Evolutionary conservation across 768 basidiomycete species (phyloP), one percentile per base, ranked within the genome.

Genomic region (Myochromella boudieri): DNA sequence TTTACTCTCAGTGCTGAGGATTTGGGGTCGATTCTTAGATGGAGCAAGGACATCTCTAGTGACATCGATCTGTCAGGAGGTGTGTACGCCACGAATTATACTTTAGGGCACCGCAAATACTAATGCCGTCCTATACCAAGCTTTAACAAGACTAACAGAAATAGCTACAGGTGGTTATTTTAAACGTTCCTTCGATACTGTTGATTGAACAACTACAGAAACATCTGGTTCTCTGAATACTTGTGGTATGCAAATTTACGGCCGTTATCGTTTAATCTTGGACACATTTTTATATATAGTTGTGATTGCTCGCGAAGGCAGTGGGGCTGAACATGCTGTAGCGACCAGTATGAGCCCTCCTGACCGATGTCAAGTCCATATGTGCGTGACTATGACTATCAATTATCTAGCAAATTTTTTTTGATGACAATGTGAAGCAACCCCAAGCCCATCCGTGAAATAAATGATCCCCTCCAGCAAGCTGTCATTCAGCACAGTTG

Each of bases 41-140:
- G 84, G 80, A 85, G 82, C 55, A 84, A 85, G 60, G 81, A 84
- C 44, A 85, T 89, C 11, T 84, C 85, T 0, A 80, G 82, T 28
- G 84, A 86, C 60, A 85, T 87, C 32, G 84, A 85, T 52, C 63
- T 87, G 17, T 77, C 77, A 31, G 82, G 83, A 43, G 80, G 82
- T 78, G 53, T 28, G 60, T 53, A 24, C 21, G 21, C 8, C 27
- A 21, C 25, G 24, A n/a, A 28, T 17, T n/a, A n/a, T n/a, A n/a
- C n/a, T n/a, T n/a, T n/a, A n/a, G n/a, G n/a, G n/a, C n/a, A n/a
- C n/a, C n/a, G n/a, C n/a, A n/a, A n/a, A n/a, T n/a, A n/a, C n/a
- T n/a, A n/a, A n/a, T n/a, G n/a, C n/a, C n/a, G 39, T 4, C 6
- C n/a, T 21, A n/a, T 31, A 17, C 28, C 39, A 57, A 77, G 85